phyloP scores from a whole-genome alignment of 345 rosid genomes.

The Eucalyptus pauciflora region DNA sequence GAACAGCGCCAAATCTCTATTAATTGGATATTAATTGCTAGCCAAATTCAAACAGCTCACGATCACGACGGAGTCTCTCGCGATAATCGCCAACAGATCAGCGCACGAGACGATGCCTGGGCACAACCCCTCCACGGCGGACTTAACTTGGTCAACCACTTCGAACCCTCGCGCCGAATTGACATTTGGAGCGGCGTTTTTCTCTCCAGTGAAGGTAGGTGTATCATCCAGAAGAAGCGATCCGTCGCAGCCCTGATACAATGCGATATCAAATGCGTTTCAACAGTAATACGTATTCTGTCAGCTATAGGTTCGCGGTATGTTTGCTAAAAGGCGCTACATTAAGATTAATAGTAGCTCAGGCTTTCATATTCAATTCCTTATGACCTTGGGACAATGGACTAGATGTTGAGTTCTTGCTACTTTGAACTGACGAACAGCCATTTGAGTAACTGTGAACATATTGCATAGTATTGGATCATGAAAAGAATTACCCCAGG shows the following conservation, averaged over 20 bases:
- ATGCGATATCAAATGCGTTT: too few species aligned
- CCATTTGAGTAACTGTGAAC: background rate
- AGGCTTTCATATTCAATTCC: background rate
- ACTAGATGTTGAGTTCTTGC: background rate
- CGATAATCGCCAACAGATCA: constrained; percentile 37
- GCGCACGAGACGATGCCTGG: constrained; percentile 44
- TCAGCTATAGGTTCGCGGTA: background rate
- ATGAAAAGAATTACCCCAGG: background rate
- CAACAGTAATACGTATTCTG: background rate
- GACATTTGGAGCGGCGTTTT: constrained; percentile 29
- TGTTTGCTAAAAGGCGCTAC: background rate
- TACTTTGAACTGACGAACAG: background rate
- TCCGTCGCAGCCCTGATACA: constrained; percentile 44
- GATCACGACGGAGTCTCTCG: constrained; percentile 26
- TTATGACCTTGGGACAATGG: background rate
- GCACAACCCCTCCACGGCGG: constrained; percentile 24
- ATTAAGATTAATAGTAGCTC: background rate
- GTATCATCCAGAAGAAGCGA: constrained; percentile 38
- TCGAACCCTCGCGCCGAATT: constrained; percentile 33
- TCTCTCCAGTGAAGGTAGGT: constrained; percentile 30
- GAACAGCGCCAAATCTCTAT: background rate
- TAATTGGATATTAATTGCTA: background rate
- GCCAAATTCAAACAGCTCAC: background rate
- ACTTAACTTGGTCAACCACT: constrained; percentile 26
- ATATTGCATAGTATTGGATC: background rate